phyloP scores from a whole-genome alignment of 1,284 basidiomycete genomes.

The Puccinia coronata region DNA sequence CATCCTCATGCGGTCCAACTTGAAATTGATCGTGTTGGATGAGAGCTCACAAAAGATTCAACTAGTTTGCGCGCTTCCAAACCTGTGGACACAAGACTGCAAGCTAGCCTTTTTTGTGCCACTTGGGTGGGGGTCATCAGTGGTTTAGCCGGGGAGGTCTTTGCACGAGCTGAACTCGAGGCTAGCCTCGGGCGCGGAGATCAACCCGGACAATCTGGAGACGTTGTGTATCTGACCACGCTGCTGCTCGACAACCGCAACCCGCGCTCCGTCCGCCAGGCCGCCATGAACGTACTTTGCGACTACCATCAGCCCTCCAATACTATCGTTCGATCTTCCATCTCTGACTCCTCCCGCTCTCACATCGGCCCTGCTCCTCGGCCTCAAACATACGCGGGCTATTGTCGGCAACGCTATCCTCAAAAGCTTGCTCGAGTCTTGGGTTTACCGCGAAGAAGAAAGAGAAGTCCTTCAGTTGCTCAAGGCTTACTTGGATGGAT shows the following conservation, averaged over 20 bases:
- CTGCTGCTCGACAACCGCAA: constrained; percentile 39
- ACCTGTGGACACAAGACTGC: constrained; percentile 47
- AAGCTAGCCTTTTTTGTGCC: constrained; percentile 35
- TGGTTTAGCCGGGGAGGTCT: background rate
- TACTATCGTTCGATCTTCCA: background rate
- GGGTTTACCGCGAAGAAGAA: constrained; percentile 48
- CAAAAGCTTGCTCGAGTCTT: constrained; percentile 36
- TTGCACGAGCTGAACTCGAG: constrained; percentile 34
- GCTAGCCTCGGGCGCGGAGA: constrained; percentile 8
- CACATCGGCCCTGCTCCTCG: background rate
- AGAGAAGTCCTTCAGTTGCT: constrained; percentile 46
- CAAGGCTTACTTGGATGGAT: constrained; percentile 44
- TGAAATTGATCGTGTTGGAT: constrained; percentile 25
- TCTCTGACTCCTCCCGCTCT: background rate
- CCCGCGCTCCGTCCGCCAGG: constrained; percentile 34
- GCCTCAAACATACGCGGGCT: constrained; percentile 33
- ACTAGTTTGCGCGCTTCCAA: constrained; percentile 31
- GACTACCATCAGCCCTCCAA: constrained; percentile 39
- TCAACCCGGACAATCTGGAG: constrained; percentile 42
- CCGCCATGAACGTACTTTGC: constrained; percentile 37
- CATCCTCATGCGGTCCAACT: constrained; percentile 43
- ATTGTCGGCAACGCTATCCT: constrained; percentile 45
- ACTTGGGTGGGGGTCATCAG: background rate
- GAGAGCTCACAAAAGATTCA: constrained; percentile 37
- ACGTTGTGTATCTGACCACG: constrained; percentile 48